Evolutionary conservation across 768 basidiomycete genomes (phyloP).

Genomic region (Polyporus arcularius): DNA sequence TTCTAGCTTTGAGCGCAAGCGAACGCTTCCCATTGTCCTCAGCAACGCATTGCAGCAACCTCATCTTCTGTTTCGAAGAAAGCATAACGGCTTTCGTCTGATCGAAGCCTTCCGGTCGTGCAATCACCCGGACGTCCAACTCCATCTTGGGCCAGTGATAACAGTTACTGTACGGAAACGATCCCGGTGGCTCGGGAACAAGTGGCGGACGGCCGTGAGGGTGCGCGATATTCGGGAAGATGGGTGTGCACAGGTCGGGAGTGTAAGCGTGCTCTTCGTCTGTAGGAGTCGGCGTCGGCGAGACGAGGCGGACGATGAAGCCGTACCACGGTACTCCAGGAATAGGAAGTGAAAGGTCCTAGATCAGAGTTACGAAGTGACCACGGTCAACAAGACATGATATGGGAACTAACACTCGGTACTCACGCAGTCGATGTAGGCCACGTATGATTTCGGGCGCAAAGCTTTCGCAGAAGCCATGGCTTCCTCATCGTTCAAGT

Average conservation of each 20-base stretch:
- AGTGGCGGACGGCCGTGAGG: not conserved
- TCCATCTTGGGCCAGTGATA: not conserved
- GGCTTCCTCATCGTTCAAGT: not conserved
- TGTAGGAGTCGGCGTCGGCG: too few relatives aligned
- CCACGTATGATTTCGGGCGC: not conserved
- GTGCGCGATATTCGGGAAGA: conserved; percentile 1
- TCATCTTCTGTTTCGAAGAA: too few relatives aligned
- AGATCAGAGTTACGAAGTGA: too few relatives aligned
- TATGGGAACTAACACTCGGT: too few relatives aligned
- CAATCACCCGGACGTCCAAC: not conserved
- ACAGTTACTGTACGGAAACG: not conserved
- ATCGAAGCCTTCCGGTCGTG: not conserved
- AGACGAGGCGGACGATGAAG: too few relatives aligned
- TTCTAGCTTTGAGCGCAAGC: too few relatives aligned
- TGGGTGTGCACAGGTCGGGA: conserved; percentile 1
- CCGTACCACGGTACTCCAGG: too few relatives aligned
- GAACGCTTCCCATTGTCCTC: too few relatives aligned
- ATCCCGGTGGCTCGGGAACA: not conserved
- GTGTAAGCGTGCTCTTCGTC: not conserved
- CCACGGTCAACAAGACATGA: too few relatives aligned
- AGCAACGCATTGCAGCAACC: too few relatives aligned
- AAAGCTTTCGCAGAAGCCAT: not conserved
- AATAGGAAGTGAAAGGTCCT: too few relatives aligned
- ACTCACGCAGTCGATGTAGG: not conserved
- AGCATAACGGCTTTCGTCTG: not conserved